Evolutionary conservation across 495 filamentous ascomycete species (phyloP), one percentile per base, ranked within the genome.

Genomic region (Penicillium dipodomyicola): DNA sequence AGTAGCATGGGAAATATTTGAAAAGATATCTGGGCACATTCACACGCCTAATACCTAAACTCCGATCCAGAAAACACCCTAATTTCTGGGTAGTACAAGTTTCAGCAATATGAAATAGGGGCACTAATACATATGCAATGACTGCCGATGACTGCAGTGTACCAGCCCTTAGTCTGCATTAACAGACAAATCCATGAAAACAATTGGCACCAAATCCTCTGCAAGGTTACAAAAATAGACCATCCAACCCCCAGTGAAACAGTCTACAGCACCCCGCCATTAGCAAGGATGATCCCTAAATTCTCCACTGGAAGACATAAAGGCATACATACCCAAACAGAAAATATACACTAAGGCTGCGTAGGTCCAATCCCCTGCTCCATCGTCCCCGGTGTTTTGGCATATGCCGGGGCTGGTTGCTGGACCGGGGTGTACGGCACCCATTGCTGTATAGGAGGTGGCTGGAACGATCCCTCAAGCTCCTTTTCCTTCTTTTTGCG

Each of bases 381-480:
- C 42, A 46, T 46, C n/a, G 8, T 20, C 22, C 43, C 52, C 4
- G 52, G 52, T 17, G 30, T 47, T 25, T 54, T 54, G 8, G 14
- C 32, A 54, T 54, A 54, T 14, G 27, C 42, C 4, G 43, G 52
- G 4, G 43, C 52, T 14, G 52, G 52, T 25, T 54, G 52, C 27
- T 54, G 52, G 3, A 54, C 42, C 2, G 52, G 52, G 3, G 43
- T 47, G 19, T 54, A 54, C 20, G 52, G 43, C 30, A 54, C 25
- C 57, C 57, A 59, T 33, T 59, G 50, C 22, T 59, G 57, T 54
- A 59, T 42, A 40, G 50, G 57, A 11, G 44, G 50, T 39, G 57
- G 50, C 19, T 48, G 56, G 19, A 59, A 54, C 5, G 50, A 35
- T 3, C 49, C 4, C 12, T 54, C 43, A 4, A 54, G 17, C 10